phyloP scores from a whole-genome alignment of 1,284 basidiomycete species.

The Ganoderma resinaceum region DNA sequence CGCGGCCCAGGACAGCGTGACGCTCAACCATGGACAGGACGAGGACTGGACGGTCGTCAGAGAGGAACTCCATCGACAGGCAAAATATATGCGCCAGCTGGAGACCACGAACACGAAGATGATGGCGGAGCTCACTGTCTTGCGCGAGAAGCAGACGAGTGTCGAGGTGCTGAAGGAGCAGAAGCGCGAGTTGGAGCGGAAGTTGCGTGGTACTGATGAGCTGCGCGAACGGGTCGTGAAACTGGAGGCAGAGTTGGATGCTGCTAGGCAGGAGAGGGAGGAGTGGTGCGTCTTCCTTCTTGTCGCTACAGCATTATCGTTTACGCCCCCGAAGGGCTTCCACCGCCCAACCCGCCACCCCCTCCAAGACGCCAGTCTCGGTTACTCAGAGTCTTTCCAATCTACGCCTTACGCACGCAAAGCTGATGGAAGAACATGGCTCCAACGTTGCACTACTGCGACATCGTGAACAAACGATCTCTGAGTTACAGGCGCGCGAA shows the following conservation, averaged over 20 bases:
- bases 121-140: conserved; percentile 56
- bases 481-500: conserved; percentile 45
- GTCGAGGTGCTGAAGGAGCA: conserved; percentile 79
- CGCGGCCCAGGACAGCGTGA: conserved; percentile 36
- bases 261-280: conserved; percentile 59
- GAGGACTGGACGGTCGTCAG: conserved; percentile 62
- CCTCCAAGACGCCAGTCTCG: conserved; percentile 56
- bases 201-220: conserved; percentile 58
- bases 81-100: conserved; percentile 63
- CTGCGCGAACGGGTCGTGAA: conserved; percentile 62
- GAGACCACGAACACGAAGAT: conserved; percentile 71
- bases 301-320: conserved; percentile 3
- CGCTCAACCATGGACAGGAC: conserved; percentile 45
- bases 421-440: conserved; percentile 70
- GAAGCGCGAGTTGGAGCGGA: conserved; percentile 69
- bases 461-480: conserved; percentile 57
- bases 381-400: conserved; percentile 60
- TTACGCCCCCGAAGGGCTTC: conserved; percentile 44
- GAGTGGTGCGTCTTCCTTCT: conserved; percentile 49
- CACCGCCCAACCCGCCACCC: conserved; percentile 43
- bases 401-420: conserved; percentile 65
- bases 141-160: conserved; percentile 63
- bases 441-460: conserved; percentile 56
- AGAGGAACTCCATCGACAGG: conserved; percentile 70
- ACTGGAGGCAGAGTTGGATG: conserved; percentile 70